Conservation (phyloP, 2,329 filamentous ascomycete species). For the Colletotrichum musae region DNA sequence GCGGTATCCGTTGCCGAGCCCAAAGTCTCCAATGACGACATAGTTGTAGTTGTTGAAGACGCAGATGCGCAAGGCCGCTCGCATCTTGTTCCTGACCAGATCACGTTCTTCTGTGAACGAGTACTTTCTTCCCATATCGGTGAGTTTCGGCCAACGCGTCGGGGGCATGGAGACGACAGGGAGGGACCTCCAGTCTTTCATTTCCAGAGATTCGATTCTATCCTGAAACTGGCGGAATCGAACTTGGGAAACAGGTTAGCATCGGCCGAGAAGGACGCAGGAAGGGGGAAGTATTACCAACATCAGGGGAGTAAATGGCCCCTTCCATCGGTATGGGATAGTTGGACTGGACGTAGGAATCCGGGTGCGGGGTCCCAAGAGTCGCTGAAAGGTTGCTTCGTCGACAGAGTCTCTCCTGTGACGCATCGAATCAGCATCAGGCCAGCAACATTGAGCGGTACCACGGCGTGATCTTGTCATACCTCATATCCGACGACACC, state of each 20-base stretch:
- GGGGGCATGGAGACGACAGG: constrained; percentile 83
- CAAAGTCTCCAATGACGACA: constrained; percentile 76
- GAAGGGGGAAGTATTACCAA: constrained; percentile 63
- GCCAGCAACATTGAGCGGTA: background rate
- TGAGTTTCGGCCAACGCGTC: constrained; percentile 80
- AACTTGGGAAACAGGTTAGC: constrained; percentile 58
- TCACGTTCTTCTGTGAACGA: constrained; percentile 80
- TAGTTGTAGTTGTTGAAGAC: constrained; percentile 70
- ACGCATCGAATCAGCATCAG: constrained; percentile 5
- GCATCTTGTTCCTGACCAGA: constrained; percentile 81
- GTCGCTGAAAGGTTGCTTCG: constrained; percentile 81
- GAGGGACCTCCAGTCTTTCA: constrained; percentile 68
- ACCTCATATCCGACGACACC: constrained; percentile 61
- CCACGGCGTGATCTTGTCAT: background rate
- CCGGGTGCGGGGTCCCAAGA: constrained; percentile 72
- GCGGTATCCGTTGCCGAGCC: constrained; percentile 73
- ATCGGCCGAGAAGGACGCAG: background rate
- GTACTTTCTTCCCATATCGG: constrained; percentile 76
- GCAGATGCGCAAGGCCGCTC: constrained; percentile 79
- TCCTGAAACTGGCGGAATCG: constrained; percentile 81
- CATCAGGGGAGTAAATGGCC: constrained; percentile 78
- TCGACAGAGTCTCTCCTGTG: constrained; percentile 79
- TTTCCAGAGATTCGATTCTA: constrained; percentile 70
- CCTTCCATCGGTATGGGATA: constrained; percentile 81
- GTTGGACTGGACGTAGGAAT: constrained; percentile 62